Percentiles rank a stretch among this genome's conserved stretches.
Evolutionary conservation across 805 yeast species (phyloP).

Genomic region (Sugiyamaella floridensis): DNA sequence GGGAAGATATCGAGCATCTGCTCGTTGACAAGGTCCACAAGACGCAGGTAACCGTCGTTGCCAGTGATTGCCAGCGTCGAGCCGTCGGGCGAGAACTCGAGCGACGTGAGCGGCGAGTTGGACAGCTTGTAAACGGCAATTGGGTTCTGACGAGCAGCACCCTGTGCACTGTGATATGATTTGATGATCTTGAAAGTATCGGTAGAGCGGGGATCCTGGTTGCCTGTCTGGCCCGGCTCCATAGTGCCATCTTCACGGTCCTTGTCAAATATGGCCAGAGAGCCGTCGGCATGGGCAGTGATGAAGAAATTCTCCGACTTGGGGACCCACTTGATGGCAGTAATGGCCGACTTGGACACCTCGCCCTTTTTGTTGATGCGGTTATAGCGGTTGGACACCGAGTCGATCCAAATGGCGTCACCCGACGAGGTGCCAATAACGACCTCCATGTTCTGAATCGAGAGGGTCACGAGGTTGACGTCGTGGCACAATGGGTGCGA

Average conservation of each 20-base stretch:
- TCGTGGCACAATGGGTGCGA: slow-evolving; percentile 37
- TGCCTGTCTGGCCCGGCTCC: slow-evolving; percentile 10
- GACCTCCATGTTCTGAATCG: slow-evolving; percentile 38
- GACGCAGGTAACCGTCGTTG: slow-evolving; percentile 57
- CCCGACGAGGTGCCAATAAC: slow-evolving; percentile 60
- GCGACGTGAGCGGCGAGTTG: slow-evolving; percentile 48
- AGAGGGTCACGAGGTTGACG: slow-evolving; percentile 28
- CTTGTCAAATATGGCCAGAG: slow-evolving; percentile 45
- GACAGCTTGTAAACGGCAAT: slow-evolving; percentile 60
- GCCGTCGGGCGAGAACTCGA: slow-evolving; percentile 38
- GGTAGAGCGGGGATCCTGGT: slow-evolving; percentile 19
- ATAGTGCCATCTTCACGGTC: slow-evolving; percentile 40
- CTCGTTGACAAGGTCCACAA: slow-evolving; percentile 46
- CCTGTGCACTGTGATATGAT: slow-evolving; percentile 8
- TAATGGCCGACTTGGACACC: slow-evolving; percentile 38
- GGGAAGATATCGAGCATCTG: slow-evolving; percentile 47
- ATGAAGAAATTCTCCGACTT: slow-evolving; percentile 39
- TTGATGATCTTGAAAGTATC: slow-evolving; percentile 17
- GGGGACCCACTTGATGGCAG: slow-evolving; percentile 43
- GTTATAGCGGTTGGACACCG: slow-evolving; percentile 41
- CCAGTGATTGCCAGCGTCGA: slow-evolving; percentile 34
- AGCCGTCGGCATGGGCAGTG: slow-evolving; percentile 61
- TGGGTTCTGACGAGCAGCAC: slow-evolving; percentile 32
- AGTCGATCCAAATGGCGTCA: slow-evolving; percentile 57
- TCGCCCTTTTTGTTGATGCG: slow-evolving; percentile 48